These are phyloP conservation scores for Staphylotrichum tortipilum DNA, from an alignment of 495 filamentous ascomycete genomes.

Conservation along the genomic window DNA sequence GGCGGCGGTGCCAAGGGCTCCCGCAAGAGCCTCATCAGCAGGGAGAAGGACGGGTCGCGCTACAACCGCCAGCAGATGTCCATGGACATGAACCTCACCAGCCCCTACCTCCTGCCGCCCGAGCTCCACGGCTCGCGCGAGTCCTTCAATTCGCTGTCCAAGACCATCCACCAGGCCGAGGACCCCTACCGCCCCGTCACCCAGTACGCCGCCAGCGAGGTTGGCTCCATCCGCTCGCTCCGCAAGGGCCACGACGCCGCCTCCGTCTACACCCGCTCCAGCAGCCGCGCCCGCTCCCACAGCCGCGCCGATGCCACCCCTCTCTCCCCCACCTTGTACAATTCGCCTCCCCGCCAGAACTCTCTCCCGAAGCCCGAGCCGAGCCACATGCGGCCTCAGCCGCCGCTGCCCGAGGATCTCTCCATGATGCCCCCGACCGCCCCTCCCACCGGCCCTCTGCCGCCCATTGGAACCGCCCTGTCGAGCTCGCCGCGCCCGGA, in stretches of 20 bases:
- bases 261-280: slow-evolving; percentile 53
- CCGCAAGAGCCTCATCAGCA: slow-evolving; percentile 39
- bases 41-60: slow-evolving; percentile 46
- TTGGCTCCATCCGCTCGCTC: slow-evolving; percentile 49
- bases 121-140: slow-evolving; percentile 68
- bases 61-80: slow-evolving; percentile 71
- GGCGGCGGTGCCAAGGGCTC: slow-evolving; percentile 30
- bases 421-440: background rate
- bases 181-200: slow-evolving; percentile 77
- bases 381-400: slow-evolving; percentile 11
- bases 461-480: slow-evolving; percentile 4
- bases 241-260: slow-evolving; percentile 47
- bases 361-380: slow-evolving; percentile 22
- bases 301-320: slow-evolving; percentile 12
- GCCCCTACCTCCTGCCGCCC: slow-evolving; percentile 85
- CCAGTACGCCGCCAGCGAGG: slow-evolving; percentile 50
- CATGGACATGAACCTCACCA: slow-evolving; percentile 70
- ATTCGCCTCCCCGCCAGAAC: slow-evolving; percentile 22
- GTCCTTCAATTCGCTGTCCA: slow-evolving; percentile 76
- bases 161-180: slow-evolving; percentile 56
- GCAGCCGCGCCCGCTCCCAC: slow-evolving; percentile 37
- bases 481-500: background rate
- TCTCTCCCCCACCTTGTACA: slow-evolving; percentile 6
- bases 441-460: slow-evolving; percentile 4
- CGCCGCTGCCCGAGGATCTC: slow-evolving; percentile 1